Percentiles rank a stretch among this genome's conserved stretches.
phyloP scores from a whole-genome alignment of 2,329 filamentous ascomycete genomes.

The Teratosphaeria viscida region DNA sequence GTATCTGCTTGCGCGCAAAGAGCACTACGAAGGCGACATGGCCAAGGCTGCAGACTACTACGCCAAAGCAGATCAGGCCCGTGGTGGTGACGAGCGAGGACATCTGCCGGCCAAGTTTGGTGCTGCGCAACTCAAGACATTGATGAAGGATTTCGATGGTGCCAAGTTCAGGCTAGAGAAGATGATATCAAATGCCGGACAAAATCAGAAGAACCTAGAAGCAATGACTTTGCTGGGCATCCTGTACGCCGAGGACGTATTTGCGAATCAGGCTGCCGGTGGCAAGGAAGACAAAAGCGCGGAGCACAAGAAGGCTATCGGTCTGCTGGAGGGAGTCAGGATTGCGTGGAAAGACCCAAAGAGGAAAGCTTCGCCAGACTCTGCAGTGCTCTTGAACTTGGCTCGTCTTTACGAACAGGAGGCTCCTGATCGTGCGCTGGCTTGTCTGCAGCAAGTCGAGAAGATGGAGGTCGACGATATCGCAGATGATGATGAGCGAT shows the following conservation, averaged over 20 bases:
- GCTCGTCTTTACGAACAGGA: slow-evolving; percentile 82
- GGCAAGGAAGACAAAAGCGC: slow-evolving; percentile 77
- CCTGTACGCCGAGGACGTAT: slow-evolving; percentile 88
- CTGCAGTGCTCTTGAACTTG: slow-evolving; percentile 81
- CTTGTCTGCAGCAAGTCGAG: slow-evolving; percentile 86
- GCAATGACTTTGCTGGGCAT: slow-evolving; percentile 88
- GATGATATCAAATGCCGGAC: slow-evolving; percentile 50
- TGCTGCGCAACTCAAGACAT: slow-evolving; percentile 74
- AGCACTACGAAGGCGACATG: slow-evolving; percentile 69
- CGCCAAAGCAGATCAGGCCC: slow-evolving; percentile 77
- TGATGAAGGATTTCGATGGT: slow-evolving; percentile 75
- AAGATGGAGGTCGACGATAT: slow-evolving; percentile 77
- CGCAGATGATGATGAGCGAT: slow-evolving; percentile 49
- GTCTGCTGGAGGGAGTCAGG: slow-evolving; percentile 73
- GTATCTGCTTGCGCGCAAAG: slow-evolving; percentile 87
- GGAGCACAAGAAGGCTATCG: slow-evolving; percentile 78
- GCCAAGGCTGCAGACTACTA: slow-evolving; percentile 77
- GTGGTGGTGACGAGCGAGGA: slow-evolving; percentile 81
- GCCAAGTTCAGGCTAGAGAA: slow-evolving; percentile 92
- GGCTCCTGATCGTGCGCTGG: slow-evolving; percentile 78
- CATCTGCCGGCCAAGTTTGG: slow-evolving; percentile 94
- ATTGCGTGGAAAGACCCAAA: slow-evolving; percentile 88
- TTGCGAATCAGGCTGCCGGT: slow-evolving; percentile 60
- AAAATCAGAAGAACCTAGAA: slow-evolving; percentile 71
- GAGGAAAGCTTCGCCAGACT: slow-evolving; percentile 68